Evolutionary conservation across 257 asterid genomes (phyloP), one percentile per base, ranked within the genome.

Genomic region (Plantago major): DNA sequence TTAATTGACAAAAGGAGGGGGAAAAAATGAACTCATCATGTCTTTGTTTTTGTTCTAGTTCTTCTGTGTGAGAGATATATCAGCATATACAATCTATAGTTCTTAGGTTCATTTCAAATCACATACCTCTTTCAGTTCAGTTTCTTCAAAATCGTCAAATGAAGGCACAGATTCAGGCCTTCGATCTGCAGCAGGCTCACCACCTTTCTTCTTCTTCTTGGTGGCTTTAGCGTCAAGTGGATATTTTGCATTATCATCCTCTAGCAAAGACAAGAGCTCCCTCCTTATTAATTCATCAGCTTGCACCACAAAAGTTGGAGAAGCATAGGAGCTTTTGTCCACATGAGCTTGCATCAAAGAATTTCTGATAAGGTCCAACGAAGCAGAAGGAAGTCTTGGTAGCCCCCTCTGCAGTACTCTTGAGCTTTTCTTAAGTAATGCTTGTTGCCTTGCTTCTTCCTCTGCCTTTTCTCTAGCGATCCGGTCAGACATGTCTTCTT

Each of bases 401-500:
- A 93, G 87, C 81, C 83, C 95, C 81, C 99, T 83, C 75, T 93
- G 99, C 74, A 93, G 72, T 15, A 85, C 97, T 78, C 89, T 93
- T 5, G 97, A 93, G 73, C 99, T 83, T 76, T 89, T 89, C 73
- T 76, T 79, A 55, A 93, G 95, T 58, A 93, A 74, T 28, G 81
- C 96, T 56, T 83, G 96, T 50, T 53, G 94, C 74, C 86, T 81
- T 17, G 94, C 96, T 71, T 89, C 96, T 76, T 93, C 97, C 73
- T 80, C 97, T 0, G 96, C 99, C 84, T 76, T 93, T 85, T 87
- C 94, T 77, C 95, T 83, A 51, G 97, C 90, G 67, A 89, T 66
- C 73, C 81, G 82, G 37, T 93, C 99, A n/a, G 99, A 93, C 99
- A 93, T 93, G 67, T 93, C 99, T 69, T 93, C 99, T 73, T 93